These are phyloP conservation scores for Cystobasidiaceae sp. DNA, from an alignment of 1,284 basidiomycete species.

Conservation along the genomic window DNA sequence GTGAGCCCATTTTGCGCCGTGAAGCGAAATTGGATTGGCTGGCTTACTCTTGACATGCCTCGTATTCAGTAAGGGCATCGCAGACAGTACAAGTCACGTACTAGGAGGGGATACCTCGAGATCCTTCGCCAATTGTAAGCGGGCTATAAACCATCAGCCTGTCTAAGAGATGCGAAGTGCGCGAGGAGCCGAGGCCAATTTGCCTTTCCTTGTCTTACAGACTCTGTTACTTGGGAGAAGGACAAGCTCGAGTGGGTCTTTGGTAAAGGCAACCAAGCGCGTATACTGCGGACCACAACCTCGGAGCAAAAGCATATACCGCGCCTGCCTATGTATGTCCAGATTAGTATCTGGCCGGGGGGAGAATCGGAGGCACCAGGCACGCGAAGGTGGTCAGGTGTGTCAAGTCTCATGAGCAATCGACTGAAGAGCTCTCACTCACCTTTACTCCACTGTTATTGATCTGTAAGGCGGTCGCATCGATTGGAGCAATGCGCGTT, in stretches of 20 bases:
- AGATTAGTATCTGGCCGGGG: slow-evolving; percentile 29
- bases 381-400: slow-evolving; percentile 22
- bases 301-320: slow-evolving; percentile 11
- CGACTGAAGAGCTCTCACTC: background rate
- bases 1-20: background rate
- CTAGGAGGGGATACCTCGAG: slow-evolving; percentile 11
- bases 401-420: background rate
- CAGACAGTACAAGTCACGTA: background rate
- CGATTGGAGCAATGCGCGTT: slow-evolving; percentile 9
- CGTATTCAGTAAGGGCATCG: background rate
- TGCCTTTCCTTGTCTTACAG: background rate
- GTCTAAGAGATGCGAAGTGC: background rate
- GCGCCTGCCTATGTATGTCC: slow-evolving; percentile 18
- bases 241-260: slow-evolving; percentile 6
- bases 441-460: background rate
- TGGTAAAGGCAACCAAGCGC: slow-evolving; percentile 1
- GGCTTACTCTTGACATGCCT: background rate
- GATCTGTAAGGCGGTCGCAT: background rate
- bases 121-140: slow-evolving; percentile 16
- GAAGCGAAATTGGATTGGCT: background rate
- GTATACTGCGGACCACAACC: background rate
- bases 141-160: no score
- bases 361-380: background rate
- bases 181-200: background rate
- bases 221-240: slow-evolving; percentile 4